Evolutionary conservation across 371 early-diverging fungal genomes (phyloP).

Genomic region (Phascolomyces articulosus): DNA sequence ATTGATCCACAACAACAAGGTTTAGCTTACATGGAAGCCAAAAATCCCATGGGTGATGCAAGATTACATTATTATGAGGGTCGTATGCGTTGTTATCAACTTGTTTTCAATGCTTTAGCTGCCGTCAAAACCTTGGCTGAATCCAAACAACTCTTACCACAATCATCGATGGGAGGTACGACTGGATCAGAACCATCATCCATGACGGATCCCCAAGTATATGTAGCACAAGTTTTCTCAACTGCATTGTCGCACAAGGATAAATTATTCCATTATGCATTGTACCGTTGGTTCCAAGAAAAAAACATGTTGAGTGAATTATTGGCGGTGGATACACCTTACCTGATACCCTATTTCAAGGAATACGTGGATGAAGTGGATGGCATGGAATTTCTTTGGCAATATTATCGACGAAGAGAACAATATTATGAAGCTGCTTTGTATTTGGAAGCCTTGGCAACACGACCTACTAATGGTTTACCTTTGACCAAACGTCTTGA

Average conservation of each 20-base stretch:
- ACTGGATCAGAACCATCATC: not conserved
- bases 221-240: conserved; percentile 35
- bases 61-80: conserved; percentile 32
- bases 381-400: conserved; percentile 73
- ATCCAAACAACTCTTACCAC: no score
- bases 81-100: conserved; percentile 51
- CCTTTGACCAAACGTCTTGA: conserved; percentile 61
- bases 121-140: conserved; percentile 1
- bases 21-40: conserved; percentile 44
- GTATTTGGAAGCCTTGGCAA: conserved; percentile 66
- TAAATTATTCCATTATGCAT: conserved; percentile 65
- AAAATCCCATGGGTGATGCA: conserved; percentile 34
- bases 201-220: conserved; percentile 8
- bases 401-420: conserved; percentile 67
- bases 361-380: conserved; percentile 52
- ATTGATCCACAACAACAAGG: conserved; percentile 67
- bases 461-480: conserved; percentile 25
- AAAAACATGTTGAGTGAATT: conserved; percentile 34
- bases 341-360: conserved; percentile 72
- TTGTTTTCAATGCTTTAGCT: conserved; percentile 39
- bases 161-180: no score
- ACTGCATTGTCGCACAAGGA: conserved; percentile 54
- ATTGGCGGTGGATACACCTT: conserved; percentile 44
- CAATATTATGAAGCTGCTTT: conserved; percentile 70
- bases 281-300: conserved; percentile 70